These are phyloP conservation scores for Lachancea sp. DNA, from an alignment of 805 yeast genomes.

Conservation along the genomic window DNA sequence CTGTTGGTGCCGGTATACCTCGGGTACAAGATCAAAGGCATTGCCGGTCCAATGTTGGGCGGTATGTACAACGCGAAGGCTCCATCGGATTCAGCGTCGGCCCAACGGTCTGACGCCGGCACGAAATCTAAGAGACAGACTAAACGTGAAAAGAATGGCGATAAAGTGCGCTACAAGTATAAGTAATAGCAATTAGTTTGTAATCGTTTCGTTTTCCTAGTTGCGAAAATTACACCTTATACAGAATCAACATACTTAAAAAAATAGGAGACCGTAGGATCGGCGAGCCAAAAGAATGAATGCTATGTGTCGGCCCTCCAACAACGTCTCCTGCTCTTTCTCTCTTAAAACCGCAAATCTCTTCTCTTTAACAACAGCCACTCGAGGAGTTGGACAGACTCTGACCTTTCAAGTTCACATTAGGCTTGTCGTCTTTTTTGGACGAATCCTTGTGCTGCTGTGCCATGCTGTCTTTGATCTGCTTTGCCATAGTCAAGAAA, in stretches of 20 bases:
- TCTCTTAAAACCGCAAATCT: constrained; percentile 1
- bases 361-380: constrained; percentile 41
- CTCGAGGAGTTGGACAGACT: constrained; percentile 40
- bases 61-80: constrained; percentile 6
- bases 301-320: background rate
- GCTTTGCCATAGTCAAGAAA: constrained; percentile 96
- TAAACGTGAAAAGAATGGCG: constrained; percentile 37
- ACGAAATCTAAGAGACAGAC: constrained; percentile 37
- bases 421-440: constrained; percentile 45
- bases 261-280: background rate
- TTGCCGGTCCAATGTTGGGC: constrained; percentile 18
- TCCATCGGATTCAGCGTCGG: constrained; percentile 1
- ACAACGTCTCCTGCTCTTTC: background rate
- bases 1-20: constrained; percentile 35
- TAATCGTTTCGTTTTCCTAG: background rate
- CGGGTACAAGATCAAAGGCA: constrained; percentile 38
- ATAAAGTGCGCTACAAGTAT: constrained; percentile 34
- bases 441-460: constrained; percentile 43
- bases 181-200: constrained; percentile 17
- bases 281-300: background rate
- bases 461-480: constrained; percentile 93
- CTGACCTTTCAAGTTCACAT: constrained; percentile 70
- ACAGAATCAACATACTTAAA: constrained; percentile 3
- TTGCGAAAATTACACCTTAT: constrained; percentile 10
- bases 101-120: constrained; percentile 14